phyloP scores from a whole-genome alignment of 345 rosid genomes.

The Hypericum perforatum region DNA sequence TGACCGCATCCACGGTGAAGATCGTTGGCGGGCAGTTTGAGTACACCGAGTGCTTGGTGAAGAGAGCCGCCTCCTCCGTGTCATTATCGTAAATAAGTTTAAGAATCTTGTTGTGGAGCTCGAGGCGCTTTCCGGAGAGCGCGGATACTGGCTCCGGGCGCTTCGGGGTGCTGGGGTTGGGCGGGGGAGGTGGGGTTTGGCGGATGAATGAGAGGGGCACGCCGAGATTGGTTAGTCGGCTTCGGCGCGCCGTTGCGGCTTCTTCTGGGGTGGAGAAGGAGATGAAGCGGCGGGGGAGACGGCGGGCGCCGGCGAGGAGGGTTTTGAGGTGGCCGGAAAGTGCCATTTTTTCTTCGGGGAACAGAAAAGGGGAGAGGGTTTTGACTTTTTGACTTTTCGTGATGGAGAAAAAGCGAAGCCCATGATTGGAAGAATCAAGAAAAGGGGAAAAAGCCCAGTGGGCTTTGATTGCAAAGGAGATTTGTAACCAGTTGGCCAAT shows the following conservation, averaged over 20 bases:
- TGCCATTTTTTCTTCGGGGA: no score
- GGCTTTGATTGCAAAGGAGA: no score
- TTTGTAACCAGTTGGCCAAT: no score
- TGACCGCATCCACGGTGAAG: conserved; percentile 72
- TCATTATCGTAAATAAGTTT: conserved; percentile 62
- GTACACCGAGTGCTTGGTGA: conserved; percentile 84
- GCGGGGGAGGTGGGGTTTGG: conserved; percentile 33
- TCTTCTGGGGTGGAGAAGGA: conserved; percentile 75
- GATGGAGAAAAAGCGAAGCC: no score
- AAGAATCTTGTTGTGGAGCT: conserved; percentile 69
- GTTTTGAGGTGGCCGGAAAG: no score
- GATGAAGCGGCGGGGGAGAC: conserved; percentile 14
- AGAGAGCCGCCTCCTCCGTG: conserved; percentile 80
- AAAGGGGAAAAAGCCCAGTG: no score
- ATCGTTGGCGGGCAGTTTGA: conserved; percentile 90
- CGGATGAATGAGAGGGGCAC: conserved; percentile 55
- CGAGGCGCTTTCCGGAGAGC: conserved; percentile 68
- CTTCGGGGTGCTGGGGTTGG: conserved; percentile 75
- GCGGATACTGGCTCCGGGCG: conserved; percentile 68
- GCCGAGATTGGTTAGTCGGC: conserved; percentile 72
- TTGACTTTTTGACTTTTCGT: no score
- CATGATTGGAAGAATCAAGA: no score
- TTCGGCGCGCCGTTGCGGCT: conserved; percentile 87
- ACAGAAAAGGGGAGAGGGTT: no score
- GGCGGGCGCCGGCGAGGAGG: no score